Conservation (phyloP, 768 basidiomycete genomes). For the Termitomyces eurrhizus region DNA sequence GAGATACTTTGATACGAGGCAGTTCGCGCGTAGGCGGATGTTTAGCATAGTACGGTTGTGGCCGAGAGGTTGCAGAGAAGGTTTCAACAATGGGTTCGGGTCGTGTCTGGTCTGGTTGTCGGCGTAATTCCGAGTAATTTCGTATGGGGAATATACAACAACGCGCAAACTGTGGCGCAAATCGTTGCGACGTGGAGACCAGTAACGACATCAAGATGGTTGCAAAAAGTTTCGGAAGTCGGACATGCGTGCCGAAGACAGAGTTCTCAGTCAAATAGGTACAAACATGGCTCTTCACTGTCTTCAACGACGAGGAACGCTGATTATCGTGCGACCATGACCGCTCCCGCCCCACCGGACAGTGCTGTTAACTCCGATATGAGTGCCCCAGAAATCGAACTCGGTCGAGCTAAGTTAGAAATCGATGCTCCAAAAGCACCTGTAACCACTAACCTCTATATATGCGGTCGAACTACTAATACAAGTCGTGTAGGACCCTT, state of each 20-base stretch:
- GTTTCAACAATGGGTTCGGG: constrained; percentile 19
- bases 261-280: constrained; percentile 3
- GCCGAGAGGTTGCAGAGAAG: constrained; percentile 30
- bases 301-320: constrained; percentile 7
- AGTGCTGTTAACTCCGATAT: background rate
- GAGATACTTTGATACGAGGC: constrained; percentile 30
- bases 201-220: constrained; percentile 11
- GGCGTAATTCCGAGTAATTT: constrained; percentile 14
- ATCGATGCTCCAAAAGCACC: constrained; percentile 14
- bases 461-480: constrained; percentile 12
- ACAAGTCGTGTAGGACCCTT: constrained; percentile 34
- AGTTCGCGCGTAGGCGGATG: constrained; percentile 28
- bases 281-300: constrained; percentile 7
- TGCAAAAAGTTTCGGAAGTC: background rate
- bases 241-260: background rate
- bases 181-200: constrained; percentile 3
- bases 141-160: background rate
- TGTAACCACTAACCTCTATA: constrained; percentile 8
- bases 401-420: constrained; percentile 14
- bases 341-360: background rate
- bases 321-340: background rate
- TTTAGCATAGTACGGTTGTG: constrained; percentile 34
- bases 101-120: constrained; percentile 16
- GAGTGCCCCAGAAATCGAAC: background rate
- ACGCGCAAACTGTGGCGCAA: constrained; percentile 6